Evolutionary conservation across 108 stramenopile species (phyloP), one percentile per base, ranked within the genome.

Genomic region (Cyclostephanos tholiformis): DNA sequence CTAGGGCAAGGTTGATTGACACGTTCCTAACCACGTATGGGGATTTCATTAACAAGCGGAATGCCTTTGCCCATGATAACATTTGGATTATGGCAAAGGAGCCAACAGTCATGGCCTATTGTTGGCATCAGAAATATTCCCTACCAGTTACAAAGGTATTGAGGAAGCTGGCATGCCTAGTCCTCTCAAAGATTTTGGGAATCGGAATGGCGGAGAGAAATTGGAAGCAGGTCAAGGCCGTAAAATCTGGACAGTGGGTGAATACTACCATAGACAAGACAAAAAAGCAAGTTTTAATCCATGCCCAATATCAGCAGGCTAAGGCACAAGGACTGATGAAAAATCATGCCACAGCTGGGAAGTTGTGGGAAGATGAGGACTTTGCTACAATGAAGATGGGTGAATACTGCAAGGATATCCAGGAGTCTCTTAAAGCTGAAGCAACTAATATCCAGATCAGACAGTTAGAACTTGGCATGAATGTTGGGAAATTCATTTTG

Each of bases 101-200:
- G n/a, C 39, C 38, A 2, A 44, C 0, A 0, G 8, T 32, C 26
- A 6, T 19, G 23, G 43, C 43, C 29, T 38, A 43, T 29, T 19
- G 62, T 0, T 61, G 70, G 70, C 59, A 61, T 16, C 1, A 50
- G 0, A n/a, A 62, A 46, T 61, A 71, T 38, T 64, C 63, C 14
- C 10, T n/a, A 0, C 63, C 41, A 39, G 13, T 25, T 9, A n/a
- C 32, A 0, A 64, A 35, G 17, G 38, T 39, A 9, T 64, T 64
- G 39, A 43, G 63, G 7, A 35, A 39, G n/a, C 63, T 64, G 13
- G 63, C 63, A 64, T 64, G 63, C 41, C 36, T 23, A 2, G 63
- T 64, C 2, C 22, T 39, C 46, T 51, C n/a, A n/a, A n/a, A n/a
- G n/a, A n/a, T n/a, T n/a, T n/a, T n/a, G n/a, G n/a, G n/a, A n/a